Conservation (phyloP, 371 early-diverging fungal genomes). For the Rhizomucor pusillus region DNA sequence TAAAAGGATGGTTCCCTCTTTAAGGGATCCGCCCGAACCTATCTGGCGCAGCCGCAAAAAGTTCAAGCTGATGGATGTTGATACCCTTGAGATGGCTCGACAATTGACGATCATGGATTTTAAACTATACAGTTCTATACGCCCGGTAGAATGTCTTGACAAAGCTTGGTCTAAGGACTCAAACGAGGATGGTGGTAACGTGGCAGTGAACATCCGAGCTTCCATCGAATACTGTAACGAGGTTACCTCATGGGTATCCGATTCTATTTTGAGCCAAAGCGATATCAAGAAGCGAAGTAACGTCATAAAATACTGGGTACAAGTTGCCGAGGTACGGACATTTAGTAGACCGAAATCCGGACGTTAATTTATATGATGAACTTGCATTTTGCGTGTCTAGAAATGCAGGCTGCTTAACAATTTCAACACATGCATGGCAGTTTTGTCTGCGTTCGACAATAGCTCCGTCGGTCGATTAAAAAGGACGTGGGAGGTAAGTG, state of each 20-base stretch:
- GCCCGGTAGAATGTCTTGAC: slow-evolving; percentile 81
- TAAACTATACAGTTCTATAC: slow-evolving; percentile 72
- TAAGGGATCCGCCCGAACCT: slow-evolving; percentile 64
- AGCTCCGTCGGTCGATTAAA: slow-evolving; percentile 88
- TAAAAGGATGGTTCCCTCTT: slow-evolving; percentile 65
- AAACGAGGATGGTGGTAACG: slow-evolving; percentile 23
- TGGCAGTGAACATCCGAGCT: slow-evolving; percentile 66
- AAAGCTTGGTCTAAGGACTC: slow-evolving; percentile 82
- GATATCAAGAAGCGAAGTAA: slow-evolving; percentile 76
- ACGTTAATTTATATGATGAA: not conserved
- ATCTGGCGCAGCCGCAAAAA: slow-evolving; percentile 61
- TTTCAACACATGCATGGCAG: slow-evolving; percentile 89
- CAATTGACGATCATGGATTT: slow-evolving; percentile 92
- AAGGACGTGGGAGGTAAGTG: slow-evolving; percentile 62
- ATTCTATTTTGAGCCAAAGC: slow-evolving; percentile 72
- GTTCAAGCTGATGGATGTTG: slow-evolving; percentile 77
- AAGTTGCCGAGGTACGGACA: slow-evolving; percentile 65
- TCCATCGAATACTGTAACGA: slow-evolving; percentile 69
- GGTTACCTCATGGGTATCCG: slow-evolving; percentile 85
- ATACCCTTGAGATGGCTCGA: slow-evolving; percentile 90
- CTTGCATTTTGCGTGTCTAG: slow-evolving; percentile 10
- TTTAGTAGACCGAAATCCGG: too few species aligned
- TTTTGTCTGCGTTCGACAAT: slow-evolving; percentile 86
- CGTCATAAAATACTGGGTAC: slow-evolving; percentile 81
- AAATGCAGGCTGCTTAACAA: slow-evolving; percentile 53